These are phyloP conservation scores for Naegleria fowleri DNA, from an alignment of 208 protist species.

Conservation along the genomic window DNA sequence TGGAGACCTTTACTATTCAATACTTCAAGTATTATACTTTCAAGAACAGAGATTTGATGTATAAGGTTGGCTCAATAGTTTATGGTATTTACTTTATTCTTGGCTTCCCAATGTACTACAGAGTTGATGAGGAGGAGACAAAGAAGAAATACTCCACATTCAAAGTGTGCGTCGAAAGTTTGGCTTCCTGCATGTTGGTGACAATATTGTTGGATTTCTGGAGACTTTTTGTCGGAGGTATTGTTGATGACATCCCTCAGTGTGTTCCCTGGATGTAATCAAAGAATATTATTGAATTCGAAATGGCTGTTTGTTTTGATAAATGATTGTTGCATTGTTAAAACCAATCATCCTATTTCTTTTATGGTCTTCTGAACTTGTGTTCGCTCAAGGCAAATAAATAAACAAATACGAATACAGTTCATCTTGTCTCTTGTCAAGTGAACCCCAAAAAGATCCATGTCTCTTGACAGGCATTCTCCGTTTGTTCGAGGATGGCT, in stretches of 20 bases:
- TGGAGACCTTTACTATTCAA: slow-evolving; percentile 54
- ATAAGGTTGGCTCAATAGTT: slow-evolving; percentile 49
- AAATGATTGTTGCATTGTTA: no score
- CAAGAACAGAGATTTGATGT: slow-evolving; percentile 48
- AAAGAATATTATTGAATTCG: no score
- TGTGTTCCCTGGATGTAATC: neutral
- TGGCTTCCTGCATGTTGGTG: slow-evolving; percentile 48
- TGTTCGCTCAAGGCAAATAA: no score
- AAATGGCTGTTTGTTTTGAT: no score
- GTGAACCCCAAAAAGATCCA: no score
- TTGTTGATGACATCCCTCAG: slow-evolving; percentile 21
- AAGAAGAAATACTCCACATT: slow-evolving; percentile 33
- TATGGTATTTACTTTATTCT: slow-evolving; percentile 58
- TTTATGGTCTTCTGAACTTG: no score
- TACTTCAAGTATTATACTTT: slow-evolving; percentile 51
- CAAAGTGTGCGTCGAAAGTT: slow-evolving; percentile 36
- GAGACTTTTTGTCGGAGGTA: slow-evolving; percentile 44
- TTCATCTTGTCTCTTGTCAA: no score
- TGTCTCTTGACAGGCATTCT: no score
- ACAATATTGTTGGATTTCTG: slow-evolving; percentile 54
- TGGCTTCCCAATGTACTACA: slow-evolving; percentile 56
- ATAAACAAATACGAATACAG: no score
- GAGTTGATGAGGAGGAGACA: slow-evolving; percentile 48
- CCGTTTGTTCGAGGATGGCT: no score
- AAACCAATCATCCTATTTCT: no score